Evolutionary conservation across 148 eudicot genomes (phyloP), one percentile per base, ranked within the genome.

Genomic region (Fagopyrum tataricum): DNA sequence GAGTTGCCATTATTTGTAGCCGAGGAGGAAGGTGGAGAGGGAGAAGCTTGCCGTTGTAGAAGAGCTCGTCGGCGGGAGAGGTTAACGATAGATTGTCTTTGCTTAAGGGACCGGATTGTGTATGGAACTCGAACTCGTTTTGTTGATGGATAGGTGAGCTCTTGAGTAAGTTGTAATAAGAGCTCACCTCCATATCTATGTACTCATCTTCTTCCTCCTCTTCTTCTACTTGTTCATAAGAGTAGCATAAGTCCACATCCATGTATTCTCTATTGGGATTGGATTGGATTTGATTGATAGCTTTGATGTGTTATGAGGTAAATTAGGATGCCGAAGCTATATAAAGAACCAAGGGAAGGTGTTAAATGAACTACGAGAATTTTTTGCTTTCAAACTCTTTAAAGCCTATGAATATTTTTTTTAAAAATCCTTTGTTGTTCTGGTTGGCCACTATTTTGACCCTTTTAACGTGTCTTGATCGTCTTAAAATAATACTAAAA

Each of bases 1-100:
- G 88, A 24, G 85, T 86, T 48, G 87, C 85, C 0, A 89, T 86
- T 88, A 89, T 85, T 76, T 89, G 91, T 20, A 87, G 56, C 8
- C 91, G 85, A 0, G 90, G 95, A 7, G 95, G 96, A 58, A 88
- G 87, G 78, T 90, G 96, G n/a, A 90, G 92, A 21, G 96, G 96
- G 3, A 88, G 84, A 14, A 90, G 85, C 68, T 90, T 84, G 20
- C 96, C 92, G 78, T 84, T 90, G 88, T 88, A 88, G 76, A 90
- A 90, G 59, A 90, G 96, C 66, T 90, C 96, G 62, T 90, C 96
- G 12, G 92, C 96, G 0, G 96, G 96, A 23, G 96, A 90, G 70
- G 90, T 73, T 4, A 85, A 76, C 8, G 89, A 76, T 14, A 61
- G 23, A 1, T 85, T 43, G 69, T 37, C 86, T 41, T 61, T 76